Evolutionary conservation across 2,329 filamentous ascomycete genomes (phyloP), one percentile per base, ranked within the genome.

Genomic region (Amesomyces nigricolor): DNA sequence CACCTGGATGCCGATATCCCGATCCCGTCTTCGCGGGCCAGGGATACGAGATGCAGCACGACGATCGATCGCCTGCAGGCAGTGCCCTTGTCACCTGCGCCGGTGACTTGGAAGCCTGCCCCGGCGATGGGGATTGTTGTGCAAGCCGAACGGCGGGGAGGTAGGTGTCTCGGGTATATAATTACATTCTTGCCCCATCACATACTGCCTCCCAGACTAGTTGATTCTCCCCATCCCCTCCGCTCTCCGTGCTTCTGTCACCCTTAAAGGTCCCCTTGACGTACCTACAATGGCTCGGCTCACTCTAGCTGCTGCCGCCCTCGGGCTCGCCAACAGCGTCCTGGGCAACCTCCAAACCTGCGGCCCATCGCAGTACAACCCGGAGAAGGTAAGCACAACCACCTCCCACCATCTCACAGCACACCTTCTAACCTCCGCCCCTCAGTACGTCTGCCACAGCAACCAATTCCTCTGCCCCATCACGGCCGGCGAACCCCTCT

Each of bases 391-490:
- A 51, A 40, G 56, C 51, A 5, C 22, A 14, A 35, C 14, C 32
- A 30, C 26, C 8, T 26, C 11, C 13, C 19, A 14, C n/a, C 7
- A 19, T 37, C 29, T 37, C 42, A 29, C 5, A 11, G 16, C 19
- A 44, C 42, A 13, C 7, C 16, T 11, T 19, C 54, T 59, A 47
- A 58, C 43, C 17, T 45, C 10, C n/a, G 29, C 26, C 16, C 32
- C 16, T 9, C 30, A 67, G 64, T 69, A 70, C 54, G 63, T 70
- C 47, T 71, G 69, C 59, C 63, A 62, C 55, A 49, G 63, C 57
- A 59, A 60, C 58, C 57, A 63, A 39, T 66, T 69, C 39, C 64
- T 71, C 47, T 71, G 69, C 61, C 69, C 68, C 53, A 58, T 71
- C 53, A 56, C 61, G 14, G 66, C 66, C 16, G 69, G 68, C 53